phyloP scores from a whole-genome alignment of 495 filamentous ascomycete genomes.

The Monascus purpureus region DNA sequence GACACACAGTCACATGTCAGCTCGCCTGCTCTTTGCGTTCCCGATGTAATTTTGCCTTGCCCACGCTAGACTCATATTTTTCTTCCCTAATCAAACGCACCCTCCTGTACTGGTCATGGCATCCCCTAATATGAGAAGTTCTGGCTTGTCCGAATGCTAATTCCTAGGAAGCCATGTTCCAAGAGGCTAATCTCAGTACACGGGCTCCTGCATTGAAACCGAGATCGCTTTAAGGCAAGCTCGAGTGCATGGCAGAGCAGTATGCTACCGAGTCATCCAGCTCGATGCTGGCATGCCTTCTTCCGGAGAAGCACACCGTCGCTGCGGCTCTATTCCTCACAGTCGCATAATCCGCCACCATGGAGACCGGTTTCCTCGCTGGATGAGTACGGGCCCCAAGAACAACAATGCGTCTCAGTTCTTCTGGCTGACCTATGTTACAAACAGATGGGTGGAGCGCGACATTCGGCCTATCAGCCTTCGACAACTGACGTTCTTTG shows the following conservation, averaged over 20 bases:
- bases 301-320: constrained; percentile 8
- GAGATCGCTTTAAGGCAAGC: background rate
- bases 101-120: too few relatives aligned
- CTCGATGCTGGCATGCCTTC: constrained; percentile 17
- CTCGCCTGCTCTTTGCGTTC: too few relatives aligned
- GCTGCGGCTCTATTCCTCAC: constrained; percentile 13
- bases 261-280: constrained; percentile 24
- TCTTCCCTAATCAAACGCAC: too few relatives aligned
- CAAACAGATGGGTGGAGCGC: constrained; percentile 65
- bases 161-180: background rate
- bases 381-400: constrained; percentile 71
- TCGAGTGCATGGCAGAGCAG: constrained; percentile 15
- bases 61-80: too few relatives aligned
- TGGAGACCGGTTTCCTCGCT: constrained; percentile 74
- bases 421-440: constrained; percentile 3
- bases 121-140: too few relatives aligned
- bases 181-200: background rate
- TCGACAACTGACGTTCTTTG: constrained; percentile 88
- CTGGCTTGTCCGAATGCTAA: too few relatives aligned
- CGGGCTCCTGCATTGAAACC: background rate
- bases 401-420: too few relatives aligned
- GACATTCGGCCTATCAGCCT: constrained; percentile 79
- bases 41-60: too few relatives aligned
- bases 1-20: too few relatives aligned
- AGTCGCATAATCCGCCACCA: constrained; percentile 34